Evolutionary conservation across 2,329 filamentous ascomycete genomes (phyloP).

Genomic region (Aspergillus quadrilineatus): DNA sequence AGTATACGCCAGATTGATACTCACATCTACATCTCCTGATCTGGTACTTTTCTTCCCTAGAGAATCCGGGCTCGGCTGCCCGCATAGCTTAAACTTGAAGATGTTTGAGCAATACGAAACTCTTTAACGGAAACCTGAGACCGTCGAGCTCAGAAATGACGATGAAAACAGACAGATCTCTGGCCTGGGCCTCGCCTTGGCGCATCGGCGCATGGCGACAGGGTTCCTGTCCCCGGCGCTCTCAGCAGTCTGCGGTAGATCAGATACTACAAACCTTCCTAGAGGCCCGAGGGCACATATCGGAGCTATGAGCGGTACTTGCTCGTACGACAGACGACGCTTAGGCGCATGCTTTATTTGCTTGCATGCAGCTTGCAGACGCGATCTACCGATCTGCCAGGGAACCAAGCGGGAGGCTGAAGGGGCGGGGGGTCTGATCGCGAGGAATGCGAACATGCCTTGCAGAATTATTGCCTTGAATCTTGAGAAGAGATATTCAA

Average conservation of each 20-base stretch:
- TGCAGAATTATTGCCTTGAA: conserved; percentile 12
- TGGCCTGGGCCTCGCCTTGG: not conserved
- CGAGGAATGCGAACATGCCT: conserved; percentile 10
- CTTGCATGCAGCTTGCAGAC: conserved; percentile 11
- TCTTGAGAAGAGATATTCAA: conserved; percentile 8
- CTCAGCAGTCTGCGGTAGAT: not conserved
- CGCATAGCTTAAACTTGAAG: not conserved
- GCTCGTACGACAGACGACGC: not conserved
- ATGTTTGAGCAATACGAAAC: not conserved
- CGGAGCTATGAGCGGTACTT: not conserved
- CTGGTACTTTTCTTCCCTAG: not conserved
- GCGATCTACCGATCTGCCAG: conserved; percentile 17
- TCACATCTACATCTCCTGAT: not conserved
- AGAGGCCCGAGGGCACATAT: not conserved
- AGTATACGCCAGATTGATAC: not conserved
- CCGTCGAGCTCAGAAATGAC: not conserved
- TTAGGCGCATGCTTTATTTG: conserved; percentile 6
- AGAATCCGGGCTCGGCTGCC: not conserved
- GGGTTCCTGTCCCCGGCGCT: not conserved
- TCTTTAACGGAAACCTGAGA: not conserved
- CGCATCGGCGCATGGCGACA: conserved; percentile 3
- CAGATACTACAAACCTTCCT: not conserved
- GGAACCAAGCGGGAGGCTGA: conserved; percentile 13
- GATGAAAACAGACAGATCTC: not conserved
- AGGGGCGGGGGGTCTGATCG: conserved; percentile 17